Base-by-base conservation (phyloP, 306 rosid species). In the Lithocarpus polystachyus region DNA sequence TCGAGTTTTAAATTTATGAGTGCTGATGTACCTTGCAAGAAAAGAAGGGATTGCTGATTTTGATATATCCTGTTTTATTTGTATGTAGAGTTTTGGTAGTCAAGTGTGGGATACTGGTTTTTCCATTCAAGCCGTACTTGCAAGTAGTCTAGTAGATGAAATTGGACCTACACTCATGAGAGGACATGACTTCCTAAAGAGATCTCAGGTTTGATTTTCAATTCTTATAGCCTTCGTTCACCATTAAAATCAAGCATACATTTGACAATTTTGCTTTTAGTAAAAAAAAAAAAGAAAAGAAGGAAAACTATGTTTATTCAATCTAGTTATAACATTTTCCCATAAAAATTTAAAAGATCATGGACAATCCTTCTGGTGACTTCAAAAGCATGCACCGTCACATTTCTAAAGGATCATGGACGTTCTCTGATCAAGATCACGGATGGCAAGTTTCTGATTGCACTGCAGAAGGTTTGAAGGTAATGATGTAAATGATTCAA, bases 381-480 rank as follows among this genome's bases (percentile, higher is more conserved):
- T 91, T 91, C 71, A 84, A 84, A 61, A 80, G 83, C 52, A 91
- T 91, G 96, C 15, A 85, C 74, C 91, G 96, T 64, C 96, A 93
- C 78, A 93, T 85, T 76, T 93, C 96, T 10, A 93, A 90, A 80
- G 97, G 97, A 17, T 69, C 91, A 5, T 93, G 97, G 97, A 86
- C 96, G 40, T 90, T 90, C 67, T 89, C 97, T 7, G 92, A 93
- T 59, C 86, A 82, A 68, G 98, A 93, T 75, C 96, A 91, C 12
- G 98, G 97, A 80, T 93, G 94, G 98, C 94, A 91, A 82, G 89
- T 88, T 85, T 93, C 98, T 24, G 97, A 92, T 81, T 86, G 93
- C 55, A 90, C 97, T 5, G 93, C 97, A 5, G 97, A 92, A 68
- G 91, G 85, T 75, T 77, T 92, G 40, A 90, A 90, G 93, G 95